Evolutionary conservation across 306 rosid species (phyloP).

Genomic region (Gillenia trifoliata): DNA sequence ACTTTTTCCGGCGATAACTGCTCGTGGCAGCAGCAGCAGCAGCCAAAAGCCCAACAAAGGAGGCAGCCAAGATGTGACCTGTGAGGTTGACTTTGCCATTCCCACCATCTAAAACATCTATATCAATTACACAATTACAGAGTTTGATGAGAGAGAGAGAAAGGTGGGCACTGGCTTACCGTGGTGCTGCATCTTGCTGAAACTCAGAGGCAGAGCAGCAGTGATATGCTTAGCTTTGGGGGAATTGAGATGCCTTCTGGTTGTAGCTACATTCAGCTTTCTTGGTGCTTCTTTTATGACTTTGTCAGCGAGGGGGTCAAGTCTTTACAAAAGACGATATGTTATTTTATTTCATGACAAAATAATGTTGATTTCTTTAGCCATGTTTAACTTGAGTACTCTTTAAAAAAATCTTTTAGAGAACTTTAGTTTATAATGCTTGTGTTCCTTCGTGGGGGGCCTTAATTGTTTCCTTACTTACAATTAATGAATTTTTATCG

Average conservation of each 20-base stretch:
- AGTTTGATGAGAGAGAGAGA: background rate
- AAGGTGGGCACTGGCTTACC: slow-evolving; percentile 16
- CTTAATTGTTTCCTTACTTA: too few relatives aligned
- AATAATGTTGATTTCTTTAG: background rate
- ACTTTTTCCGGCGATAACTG: slow-evolving; percentile 6
- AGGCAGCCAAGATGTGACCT: slow-evolving; percentile 35
- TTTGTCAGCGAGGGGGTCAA: background rate
- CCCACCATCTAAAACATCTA: slow-evolving; percentile 29
- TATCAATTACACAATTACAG: background rate
- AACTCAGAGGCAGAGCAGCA: background rate
- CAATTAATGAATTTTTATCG: too few relatives aligned
- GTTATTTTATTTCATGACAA: background rate
- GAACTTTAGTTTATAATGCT: too few relatives aligned
- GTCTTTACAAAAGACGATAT: background rate
- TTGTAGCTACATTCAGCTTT: background rate
- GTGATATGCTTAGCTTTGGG: background rate
- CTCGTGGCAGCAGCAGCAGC: slow-evolving; percentile 27
- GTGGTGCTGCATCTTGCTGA: slow-evolving; percentile 22
- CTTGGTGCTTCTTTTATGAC: background rate
- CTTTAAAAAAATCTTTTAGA: too few relatives aligned
- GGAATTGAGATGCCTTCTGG: background rate
- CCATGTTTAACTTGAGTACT: background rate
- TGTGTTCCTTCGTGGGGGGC: too few relatives aligned
- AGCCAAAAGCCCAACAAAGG: slow-evolving; percentile 37
- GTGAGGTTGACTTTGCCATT: slow-evolving; percentile 22